Percentiles rank a stretch among this genome's conserved stretches.
These are phyloP conservation scores for Phytophthora melonis DNA, from an alignment of 352 stramenopile species.

Conservation along the genomic window DNA sequence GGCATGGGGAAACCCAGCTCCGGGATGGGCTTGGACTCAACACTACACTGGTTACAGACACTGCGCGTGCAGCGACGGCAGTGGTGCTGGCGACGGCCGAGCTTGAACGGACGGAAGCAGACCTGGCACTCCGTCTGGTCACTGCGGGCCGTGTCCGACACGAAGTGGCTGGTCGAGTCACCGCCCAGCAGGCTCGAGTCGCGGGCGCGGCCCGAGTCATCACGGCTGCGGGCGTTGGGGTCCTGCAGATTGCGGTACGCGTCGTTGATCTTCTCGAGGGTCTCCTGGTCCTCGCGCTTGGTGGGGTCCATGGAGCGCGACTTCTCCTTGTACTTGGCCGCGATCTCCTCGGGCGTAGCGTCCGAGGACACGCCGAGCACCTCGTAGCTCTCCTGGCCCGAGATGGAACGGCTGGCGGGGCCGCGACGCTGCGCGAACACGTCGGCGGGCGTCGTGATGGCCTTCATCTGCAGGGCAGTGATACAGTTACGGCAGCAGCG, in stretches of 20 bases:
- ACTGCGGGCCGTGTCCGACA: slow-evolving; percentile 78
- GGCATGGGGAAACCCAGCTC: slow-evolving; percentile 82
- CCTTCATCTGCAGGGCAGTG: slow-evolving; percentile 86
- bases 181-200: slow-evolving; percentile 57
- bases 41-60: slow-evolving; percentile 87
- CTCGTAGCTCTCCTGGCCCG: slow-evolving; percentile 62
- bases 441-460: slow-evolving; percentile 86
- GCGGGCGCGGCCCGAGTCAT: slow-evolving; percentile 70
- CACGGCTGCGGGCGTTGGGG: slow-evolving; percentile 53
- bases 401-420: slow-evolving; percentile 55
- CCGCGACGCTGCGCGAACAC: slow-evolving; percentile 86
- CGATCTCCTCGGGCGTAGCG: slow-evolving; percentile 76
- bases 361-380: slow-evolving; percentile 76
- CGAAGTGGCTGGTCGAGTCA: slow-evolving; percentile 53
- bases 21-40: slow-evolving; percentile 85
- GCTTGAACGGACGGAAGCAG: slow-evolving; percentile 90
- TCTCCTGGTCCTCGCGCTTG: slow-evolving; percentile 70
- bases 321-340: slow-evolving; percentile 81
- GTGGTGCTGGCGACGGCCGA: slow-evolving; percentile 84
- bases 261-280: slow-evolving; percentile 82
- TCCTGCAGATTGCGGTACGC: slow-evolving; percentile 82
- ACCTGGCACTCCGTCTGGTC: slow-evolving; percentile 91
- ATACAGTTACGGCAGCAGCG: slow-evolving; percentile 86
- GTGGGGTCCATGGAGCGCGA: slow-evolving; percentile 69
- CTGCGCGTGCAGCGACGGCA: slow-evolving; percentile 87